These are phyloP conservation scores for Aspergillus nomiae DNA, from an alignment of 2,329 filamentous ascomycete species.

Conservation along the genomic window DNA sequence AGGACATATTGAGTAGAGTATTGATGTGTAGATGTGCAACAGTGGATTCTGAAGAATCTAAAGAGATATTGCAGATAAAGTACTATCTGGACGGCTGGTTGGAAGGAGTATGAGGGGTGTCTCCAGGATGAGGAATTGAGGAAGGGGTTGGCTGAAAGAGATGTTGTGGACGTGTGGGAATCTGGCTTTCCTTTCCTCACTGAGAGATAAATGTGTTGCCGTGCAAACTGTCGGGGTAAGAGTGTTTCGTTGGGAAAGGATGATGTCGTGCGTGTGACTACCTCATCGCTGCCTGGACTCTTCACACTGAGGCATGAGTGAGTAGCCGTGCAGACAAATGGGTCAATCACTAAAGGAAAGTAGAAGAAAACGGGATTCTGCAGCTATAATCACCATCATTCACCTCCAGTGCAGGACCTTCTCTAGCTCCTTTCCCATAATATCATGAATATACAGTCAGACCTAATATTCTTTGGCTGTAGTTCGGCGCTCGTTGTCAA, in stretches of 20 bases:
- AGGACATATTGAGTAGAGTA: not conserved
- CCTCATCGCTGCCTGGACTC: not conserved
- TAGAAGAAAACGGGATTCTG: slow-evolving; percentile 8
- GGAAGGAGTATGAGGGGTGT: not conserved
- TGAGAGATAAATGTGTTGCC: not conserved
- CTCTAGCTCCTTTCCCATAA: not conserved
- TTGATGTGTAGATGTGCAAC: not conserved
- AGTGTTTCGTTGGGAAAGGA: not conserved
- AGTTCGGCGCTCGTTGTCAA: not conserved
- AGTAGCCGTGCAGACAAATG: slow-evolving; percentile 10
- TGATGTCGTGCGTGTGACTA: slow-evolving; percentile 5
- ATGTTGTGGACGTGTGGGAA: not conserved
- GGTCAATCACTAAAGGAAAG: slow-evolving; percentile 8
- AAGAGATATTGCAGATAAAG: slow-evolving; percentile 6
- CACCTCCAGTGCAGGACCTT: slow-evolving; percentile 5
- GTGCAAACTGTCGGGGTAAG: not conserved
- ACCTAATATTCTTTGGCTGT: not conserved
- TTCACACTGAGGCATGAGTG: slow-evolving; percentile 8
- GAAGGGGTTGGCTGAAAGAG: not conserved
- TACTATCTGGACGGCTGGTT: not conserved
- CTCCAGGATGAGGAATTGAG: not conserved
- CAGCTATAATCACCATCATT: slow-evolving; percentile 9
- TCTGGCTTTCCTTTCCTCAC: not conserved
- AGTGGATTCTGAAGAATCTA: not conserved
- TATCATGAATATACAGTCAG: no score